Percentiles rank a stretch among this genome's conserved stretches.
These are phyloP conservation scores for Colletotrichum higginsianum DNA, from an alignment of 2,329 filamentous ascomycete genomes.

Conservation along the genomic window DNA sequence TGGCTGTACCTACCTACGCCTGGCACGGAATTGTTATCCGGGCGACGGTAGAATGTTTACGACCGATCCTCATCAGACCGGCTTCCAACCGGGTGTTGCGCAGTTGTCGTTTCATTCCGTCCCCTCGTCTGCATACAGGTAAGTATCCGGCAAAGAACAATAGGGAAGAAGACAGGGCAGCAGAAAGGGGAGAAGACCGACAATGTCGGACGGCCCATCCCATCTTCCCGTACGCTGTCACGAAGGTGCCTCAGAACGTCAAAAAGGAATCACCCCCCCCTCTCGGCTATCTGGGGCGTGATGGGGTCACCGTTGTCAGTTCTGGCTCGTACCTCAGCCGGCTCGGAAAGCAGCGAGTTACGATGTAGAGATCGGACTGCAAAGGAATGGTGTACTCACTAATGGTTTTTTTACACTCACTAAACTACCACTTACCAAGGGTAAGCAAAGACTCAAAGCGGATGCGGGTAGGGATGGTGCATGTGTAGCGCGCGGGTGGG, in stretches of 20 bases:
- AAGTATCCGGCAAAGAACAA: too few relatives aligned
- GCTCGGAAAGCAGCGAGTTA: background rate
- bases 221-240: constrained; percentile 31
- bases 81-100: background rate
- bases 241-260: constrained; percentile 39
- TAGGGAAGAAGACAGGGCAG: background rate
- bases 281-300: constrained; percentile 18
- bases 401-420: too few relatives aligned
- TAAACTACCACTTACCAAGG: too few relatives aligned
- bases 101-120: constrained; percentile 17
- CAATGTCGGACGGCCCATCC: constrained; percentile 37
- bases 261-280: background rate
- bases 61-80: background rate
- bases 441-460: background rate
- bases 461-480: constrained; percentile 9
- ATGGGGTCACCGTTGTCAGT: constrained; percentile 8
- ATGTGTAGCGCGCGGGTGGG: constrained; percentile 24
- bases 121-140: background rate
- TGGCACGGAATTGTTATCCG: too few relatives aligned
- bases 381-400: too few relatives aligned
- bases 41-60: background rate
- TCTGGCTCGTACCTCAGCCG: background rate
- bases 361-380: constrained; percentile 18
- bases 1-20: too few relatives aligned
- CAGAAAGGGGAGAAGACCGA: background rate